Base-by-base conservation (phyloP, 2,329 filamentous ascomycete genomes). In the Fusarium succisae region DNA sequence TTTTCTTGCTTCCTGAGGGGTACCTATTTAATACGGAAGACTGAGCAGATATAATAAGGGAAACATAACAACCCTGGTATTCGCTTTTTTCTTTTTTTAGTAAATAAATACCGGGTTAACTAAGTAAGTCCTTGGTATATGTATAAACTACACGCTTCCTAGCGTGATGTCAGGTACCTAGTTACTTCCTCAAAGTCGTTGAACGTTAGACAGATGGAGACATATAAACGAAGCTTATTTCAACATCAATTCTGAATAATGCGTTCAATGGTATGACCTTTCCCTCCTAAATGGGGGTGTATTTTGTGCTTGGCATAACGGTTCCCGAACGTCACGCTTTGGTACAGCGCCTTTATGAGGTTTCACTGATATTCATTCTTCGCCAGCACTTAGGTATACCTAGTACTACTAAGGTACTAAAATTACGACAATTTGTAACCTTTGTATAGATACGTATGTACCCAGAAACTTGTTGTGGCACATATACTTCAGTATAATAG, bases 211-310 rank as follows among this genome's bases (percentile, higher is more conserved):
- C 44, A 57, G 35, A 55, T 47, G 48, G 45, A 55, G 38, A 28
- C 38, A 39, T 22, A 41, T 26, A 14, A 35, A n/a, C 26, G 24
- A 68, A 62, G 67, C 63, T 69, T 72, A 65, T 69, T 72, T 59
- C 32, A 56, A 69, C 71, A 30, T 69, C 50, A 39, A 53, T 22
- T 53, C 45, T 20, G 24, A 38, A 32, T 20, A 22, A 14, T 35
- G 11, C 10, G 8, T 38, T 22, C 8, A 13, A 26, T 18, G 9
- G 8, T 13, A 11, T 43, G 17, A 10, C 9, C 22, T 45, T 28
- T n/a, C 6, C 8, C 15, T 30, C 24, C n/a, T 12, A 20, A 18
- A 2, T 8, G 24, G 26, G 32, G 24, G 35, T 39, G 10, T 8
- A 15, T 22, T 13, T 15, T 57, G 8, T 47, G 30, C 6, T 45